These are phyloP conservation scores for Tetracladium setigerum DNA, from an alignment of 495 filamentous ascomycete species.

Conservation along the genomic window DNA sequence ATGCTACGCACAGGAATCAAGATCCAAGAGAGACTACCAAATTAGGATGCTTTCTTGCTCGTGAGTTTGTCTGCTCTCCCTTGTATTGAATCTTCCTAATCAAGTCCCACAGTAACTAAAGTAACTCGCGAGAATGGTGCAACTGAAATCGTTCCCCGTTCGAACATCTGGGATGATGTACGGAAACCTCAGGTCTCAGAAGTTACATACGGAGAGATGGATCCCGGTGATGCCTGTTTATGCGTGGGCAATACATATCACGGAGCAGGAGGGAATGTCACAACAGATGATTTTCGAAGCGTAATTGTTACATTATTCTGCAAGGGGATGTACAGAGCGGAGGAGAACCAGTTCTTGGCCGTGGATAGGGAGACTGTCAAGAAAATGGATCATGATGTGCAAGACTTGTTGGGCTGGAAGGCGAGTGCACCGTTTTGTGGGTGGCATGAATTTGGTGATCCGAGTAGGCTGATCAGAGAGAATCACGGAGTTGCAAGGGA, in stretches of 20 bases:
- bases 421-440: too few relatives aligned
- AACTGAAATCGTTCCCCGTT: constrained; percentile 30
- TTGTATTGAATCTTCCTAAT: too few relatives aligned
- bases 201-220: constrained; percentile 22
- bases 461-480: too few relatives aligned
- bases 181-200: constrained; percentile 13
- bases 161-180: constrained; percentile 27
- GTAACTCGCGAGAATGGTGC: constrained; percentile 31
- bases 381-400: constrained; percentile 23
- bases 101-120: constrained; percentile 19
- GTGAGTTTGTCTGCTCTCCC: too few relatives aligned
- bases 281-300: constrained; percentile 11
- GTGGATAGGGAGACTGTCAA: constrained; percentile 26
- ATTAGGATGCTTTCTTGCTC: too few relatives aligned
- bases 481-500: too few relatives aligned
- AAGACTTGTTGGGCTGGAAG: constrained; percentile 22
- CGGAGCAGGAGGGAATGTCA: constrained; percentile 24
- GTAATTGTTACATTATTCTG: constrained; percentile 19
- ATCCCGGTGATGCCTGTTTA: constrained; percentile 27
- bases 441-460: too few relatives aligned
- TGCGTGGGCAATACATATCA: constrained; percentile 26
- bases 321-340: constrained; percentile 24
- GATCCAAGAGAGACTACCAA: too few relatives aligned
- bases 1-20: too few relatives aligned
- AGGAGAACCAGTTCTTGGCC: constrained; percentile 33